Evolutionary conservation across 495 filamentous ascomycete species (phyloP).

Genomic region (Tuber umbilicatum): DNA sequence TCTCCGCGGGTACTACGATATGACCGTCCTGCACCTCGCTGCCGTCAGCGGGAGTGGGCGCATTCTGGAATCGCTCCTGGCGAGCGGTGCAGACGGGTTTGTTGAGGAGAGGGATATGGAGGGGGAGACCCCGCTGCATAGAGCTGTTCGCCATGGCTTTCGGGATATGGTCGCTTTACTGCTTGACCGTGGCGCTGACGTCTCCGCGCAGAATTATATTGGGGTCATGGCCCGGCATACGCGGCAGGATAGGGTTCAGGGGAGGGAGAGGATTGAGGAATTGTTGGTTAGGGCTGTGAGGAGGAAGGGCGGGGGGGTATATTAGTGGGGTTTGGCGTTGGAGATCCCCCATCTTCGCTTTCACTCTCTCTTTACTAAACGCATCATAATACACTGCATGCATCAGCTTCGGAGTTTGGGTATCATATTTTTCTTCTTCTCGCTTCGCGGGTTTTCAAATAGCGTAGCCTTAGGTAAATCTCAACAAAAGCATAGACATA

Average conservation of each 20-base stretch:
- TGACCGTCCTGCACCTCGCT: conserved; percentile 5
- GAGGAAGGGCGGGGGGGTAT: not conserved
- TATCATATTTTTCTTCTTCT: not conserved
- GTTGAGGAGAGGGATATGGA: not conserved
- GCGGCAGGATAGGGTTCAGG: not conserved
- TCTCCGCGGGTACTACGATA: not conserved
- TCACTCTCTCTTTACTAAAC: not conserved
- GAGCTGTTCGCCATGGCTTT: not conserved
- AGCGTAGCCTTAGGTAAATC: not conserved
- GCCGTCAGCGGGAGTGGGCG: not conserved
- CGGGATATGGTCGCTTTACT: not conserved
- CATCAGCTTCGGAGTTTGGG: not conserved
- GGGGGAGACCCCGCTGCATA: conserved; percentile 11
- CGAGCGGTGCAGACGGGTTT: not conserved
- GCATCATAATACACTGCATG: not conserved
- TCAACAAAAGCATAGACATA: not conserved
- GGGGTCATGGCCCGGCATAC: conserved; percentile 13
- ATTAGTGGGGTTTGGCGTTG: not conserved
- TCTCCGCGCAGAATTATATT: conserved; percentile 10
- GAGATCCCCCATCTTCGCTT: not conserved
- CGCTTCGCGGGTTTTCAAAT: not conserved
- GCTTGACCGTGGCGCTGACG: not conserved
- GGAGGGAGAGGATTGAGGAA: not conserved
- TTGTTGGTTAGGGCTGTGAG: not conserved
- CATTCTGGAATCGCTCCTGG: conserved; percentile 5